Evolutionary conservation across 257 asterid genomes (phyloP).

Genomic region (Scutellaria galericulata): DNA sequence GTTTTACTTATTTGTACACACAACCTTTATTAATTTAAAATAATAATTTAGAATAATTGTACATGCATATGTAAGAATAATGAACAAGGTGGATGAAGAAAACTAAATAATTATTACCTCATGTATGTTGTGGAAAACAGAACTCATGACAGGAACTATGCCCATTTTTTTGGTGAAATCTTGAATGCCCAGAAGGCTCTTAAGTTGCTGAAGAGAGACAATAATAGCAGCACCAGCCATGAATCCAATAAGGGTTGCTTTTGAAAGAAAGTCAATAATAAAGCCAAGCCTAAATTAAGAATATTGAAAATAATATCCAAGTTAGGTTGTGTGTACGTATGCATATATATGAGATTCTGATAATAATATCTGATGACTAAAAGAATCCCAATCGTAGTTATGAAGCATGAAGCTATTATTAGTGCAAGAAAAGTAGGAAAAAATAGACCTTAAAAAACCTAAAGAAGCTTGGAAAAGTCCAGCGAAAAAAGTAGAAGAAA

Average conservation of each 20-base stretch:
- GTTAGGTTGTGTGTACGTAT: too few species aligned
- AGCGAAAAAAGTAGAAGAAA: slow-evolving; percentile 84
- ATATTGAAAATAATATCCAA: too few species aligned
- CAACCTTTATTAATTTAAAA: background rate
- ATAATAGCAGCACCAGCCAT: slow-evolving; percentile 95
- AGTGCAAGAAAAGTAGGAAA: background rate
- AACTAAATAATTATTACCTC: slow-evolving; percentile 31
- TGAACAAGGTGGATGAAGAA: background rate
- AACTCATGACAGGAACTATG: slow-evolving; percentile 66
- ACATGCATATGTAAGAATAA: background rate
- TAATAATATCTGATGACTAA: background rate
- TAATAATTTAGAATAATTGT: background rate
- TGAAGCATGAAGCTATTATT: background rate
- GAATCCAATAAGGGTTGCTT: slow-evolving; percentile 85
- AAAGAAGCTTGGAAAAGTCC: slow-evolving; percentile 83
- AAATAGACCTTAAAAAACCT: slow-evolving; percentile 62
- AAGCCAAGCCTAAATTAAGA: slow-evolving; percentile 68
- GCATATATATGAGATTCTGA: too few species aligned
- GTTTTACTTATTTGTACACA: background rate
- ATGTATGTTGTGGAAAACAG: slow-evolving; percentile 66
- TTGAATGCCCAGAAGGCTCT: slow-evolving; percentile 74
- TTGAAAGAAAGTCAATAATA: slow-evolving; percentile 79
- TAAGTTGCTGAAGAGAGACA: slow-evolving; percentile 85
- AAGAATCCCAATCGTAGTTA: too few species aligned
- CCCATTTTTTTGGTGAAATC: slow-evolving; percentile 81